Evolutionary conservation across 73 alveolate genomes (phyloP).

Genomic region (Symbiodinium natans): DNA sequence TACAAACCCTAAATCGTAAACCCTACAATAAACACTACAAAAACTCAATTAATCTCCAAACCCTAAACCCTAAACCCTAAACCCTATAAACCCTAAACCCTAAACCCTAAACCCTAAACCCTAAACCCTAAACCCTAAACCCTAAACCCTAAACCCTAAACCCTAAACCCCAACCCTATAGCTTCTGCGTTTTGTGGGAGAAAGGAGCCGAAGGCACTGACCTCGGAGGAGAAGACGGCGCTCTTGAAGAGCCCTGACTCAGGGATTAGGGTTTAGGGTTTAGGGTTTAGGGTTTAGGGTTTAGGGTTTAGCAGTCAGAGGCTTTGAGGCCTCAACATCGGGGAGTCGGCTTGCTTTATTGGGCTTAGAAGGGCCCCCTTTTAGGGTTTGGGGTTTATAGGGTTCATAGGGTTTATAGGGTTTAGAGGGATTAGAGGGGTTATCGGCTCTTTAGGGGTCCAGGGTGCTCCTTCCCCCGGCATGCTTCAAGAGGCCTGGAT

Average conservation of each 20-base stretch:
- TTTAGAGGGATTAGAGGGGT: too few species aligned
- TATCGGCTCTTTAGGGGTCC: too few species aligned
- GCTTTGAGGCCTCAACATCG: too few species aligned
- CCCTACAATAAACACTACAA: too few species aligned
- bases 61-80: background rate
- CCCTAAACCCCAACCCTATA: background rate
- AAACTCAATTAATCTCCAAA: background rate
- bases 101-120: background rate
- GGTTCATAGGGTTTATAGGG: too few species aligned
- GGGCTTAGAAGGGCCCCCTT: too few species aligned
- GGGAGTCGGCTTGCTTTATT: too few species aligned
- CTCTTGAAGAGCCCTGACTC: conserved; percentile 1
- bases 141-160: background rate
- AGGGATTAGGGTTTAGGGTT: background rate
- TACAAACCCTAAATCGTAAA: too few species aligned
- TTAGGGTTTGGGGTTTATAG: background rate
- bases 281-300: background rate
- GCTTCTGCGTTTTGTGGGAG: background rate
- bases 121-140: background rate
- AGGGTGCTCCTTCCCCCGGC: too few species aligned
- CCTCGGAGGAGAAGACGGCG: conserved; percentile 68
- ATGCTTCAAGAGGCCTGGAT: too few species aligned
- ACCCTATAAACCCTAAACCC: background rate
- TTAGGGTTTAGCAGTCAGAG: background rate
- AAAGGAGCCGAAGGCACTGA: conserved; percentile 20